phyloP scores from a whole-genome alignment of 2,329 filamentous ascomycete species.

The Neofusicoccum sp. region DNA sequence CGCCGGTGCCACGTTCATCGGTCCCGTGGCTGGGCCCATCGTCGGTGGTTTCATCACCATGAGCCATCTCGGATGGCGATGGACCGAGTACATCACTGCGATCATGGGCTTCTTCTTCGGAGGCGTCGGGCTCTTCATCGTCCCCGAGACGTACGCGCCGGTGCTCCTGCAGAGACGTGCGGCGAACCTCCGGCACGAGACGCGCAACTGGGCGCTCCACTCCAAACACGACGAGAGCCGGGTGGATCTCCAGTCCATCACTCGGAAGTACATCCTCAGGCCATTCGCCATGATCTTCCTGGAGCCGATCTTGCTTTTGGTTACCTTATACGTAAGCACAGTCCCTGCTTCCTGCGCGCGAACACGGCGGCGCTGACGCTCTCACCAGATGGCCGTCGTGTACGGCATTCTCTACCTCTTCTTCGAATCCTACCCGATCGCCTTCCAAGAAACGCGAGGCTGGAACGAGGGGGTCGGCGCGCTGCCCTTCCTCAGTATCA shows the following conservation, averaged over 20 bases:
- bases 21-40: slow-evolving; percentile 50
- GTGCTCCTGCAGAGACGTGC: slow-evolving; percentile 55
- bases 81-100: slow-evolving; percentile 59
- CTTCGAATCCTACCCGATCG: slow-evolving; percentile 53
- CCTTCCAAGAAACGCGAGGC: slow-evolving; percentile 45
- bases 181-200: slow-evolving; percentile 50
- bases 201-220: slow-evolving; percentile 51
- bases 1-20: slow-evolving; percentile 50
- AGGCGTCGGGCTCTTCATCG: slow-evolving; percentile 46
- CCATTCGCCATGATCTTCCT: slow-evolving; percentile 51
- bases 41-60: slow-evolving; percentile 54
- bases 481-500: slow-evolving; percentile 48
- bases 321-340: slow-evolving; percentile 44
- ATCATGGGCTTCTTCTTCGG: slow-evolving; percentile 51
- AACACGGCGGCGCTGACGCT: background rate
- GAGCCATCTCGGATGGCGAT: slow-evolving; percentile 57
- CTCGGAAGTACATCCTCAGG: slow-evolving; percentile 48
- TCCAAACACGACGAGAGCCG: slow-evolving; percentile 48
- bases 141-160: slow-evolving; percentile 56
- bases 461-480: slow-evolving; percentile 45
- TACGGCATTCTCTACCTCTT: slow-evolving; percentile 52
- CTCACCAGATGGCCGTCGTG: slow-evolving; percentile 27
- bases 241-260: slow-evolving; percentile 42
- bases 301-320: slow-evolving; percentile 52
- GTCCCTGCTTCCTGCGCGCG: background rate